Percentiles rank a stretch among this genome's conserved stretches.
These are phyloP conservation scores for Xanthoconium purpureum DNA, from an alignment of 768 basidiomycete species.

Conservation along the genomic window DNA sequence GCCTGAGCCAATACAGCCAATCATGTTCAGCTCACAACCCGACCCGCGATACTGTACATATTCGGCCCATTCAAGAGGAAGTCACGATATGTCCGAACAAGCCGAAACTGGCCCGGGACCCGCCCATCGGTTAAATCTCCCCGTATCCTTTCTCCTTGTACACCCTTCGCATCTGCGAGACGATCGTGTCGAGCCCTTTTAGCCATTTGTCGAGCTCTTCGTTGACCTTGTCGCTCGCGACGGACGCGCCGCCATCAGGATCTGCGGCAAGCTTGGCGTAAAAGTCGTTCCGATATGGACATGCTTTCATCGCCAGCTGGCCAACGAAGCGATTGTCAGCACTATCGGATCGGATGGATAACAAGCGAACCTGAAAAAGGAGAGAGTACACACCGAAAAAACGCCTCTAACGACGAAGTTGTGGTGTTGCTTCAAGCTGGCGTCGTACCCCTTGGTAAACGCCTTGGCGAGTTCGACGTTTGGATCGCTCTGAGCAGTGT, in stretches of 20 bases:
- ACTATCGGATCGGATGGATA: not conserved
- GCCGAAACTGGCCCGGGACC: not conserved
- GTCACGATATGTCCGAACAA: not conserved
- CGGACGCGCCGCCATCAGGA: slow-evolving; percentile 47
- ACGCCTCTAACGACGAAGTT: slow-evolving; percentile 67
- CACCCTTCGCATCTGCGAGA: slow-evolving; percentile 49
- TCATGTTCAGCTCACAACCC: too few species aligned
- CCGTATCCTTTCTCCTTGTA: slow-evolving; percentile 56
- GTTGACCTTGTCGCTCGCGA: slow-evolving; percentile 50
- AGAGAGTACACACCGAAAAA: slow-evolving; percentile 44
- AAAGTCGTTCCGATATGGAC: slow-evolving; percentile 60
- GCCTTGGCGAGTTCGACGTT: slow-evolving; percentile 53
- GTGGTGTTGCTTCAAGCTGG: slow-evolving; percentile 82
- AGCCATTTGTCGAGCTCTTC: slow-evolving; percentile 60
- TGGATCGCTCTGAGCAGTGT: slow-evolving; percentile 64
- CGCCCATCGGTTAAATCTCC: slow-evolving; percentile 26
- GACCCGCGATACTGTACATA: too few species aligned
- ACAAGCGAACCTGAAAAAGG: not conserved
- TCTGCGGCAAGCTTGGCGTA: slow-evolving; percentile 59
- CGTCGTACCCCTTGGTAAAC: slow-evolving; percentile 80
- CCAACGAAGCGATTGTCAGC: not conserved
- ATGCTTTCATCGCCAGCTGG: slow-evolving; percentile 57
- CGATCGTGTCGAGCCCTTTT: slow-evolving; percentile 49
- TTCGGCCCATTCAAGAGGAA: not conserved
- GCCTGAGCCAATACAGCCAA: too few species aligned